phyloP scores from a whole-genome alignment of 192 early-diverging fungal genomes.

The Coemansia sp. region DNA sequence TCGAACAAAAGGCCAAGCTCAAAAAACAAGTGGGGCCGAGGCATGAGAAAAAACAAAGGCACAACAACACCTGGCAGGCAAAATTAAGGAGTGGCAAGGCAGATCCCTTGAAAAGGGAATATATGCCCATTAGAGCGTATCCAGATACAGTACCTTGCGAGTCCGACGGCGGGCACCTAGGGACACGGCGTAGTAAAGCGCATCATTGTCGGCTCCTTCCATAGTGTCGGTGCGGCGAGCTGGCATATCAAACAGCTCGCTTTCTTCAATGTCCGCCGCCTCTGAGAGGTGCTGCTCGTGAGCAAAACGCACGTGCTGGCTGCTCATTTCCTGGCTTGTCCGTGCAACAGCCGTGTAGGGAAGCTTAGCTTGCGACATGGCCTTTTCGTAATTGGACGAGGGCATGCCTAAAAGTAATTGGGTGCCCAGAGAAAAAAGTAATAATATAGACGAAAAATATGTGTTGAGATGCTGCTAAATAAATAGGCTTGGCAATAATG shows the following conservation, averaged over 20 bases:
- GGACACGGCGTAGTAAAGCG: conserved; percentile 45
- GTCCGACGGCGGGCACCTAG: conserved; percentile 36
- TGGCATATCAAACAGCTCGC: conserved; percentile 41
- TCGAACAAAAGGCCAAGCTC: not conserved
- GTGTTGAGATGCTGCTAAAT: not conserved
- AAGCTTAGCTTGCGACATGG: conserved; percentile 27
- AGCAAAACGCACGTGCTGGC: conserved; percentile 32
- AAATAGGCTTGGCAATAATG: not conserved
- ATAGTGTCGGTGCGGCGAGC: conserved; percentile 22
- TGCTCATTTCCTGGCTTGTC: conserved; percentile 18
- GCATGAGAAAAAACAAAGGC: not conserved
- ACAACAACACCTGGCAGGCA: not conserved
- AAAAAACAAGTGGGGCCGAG: conserved; percentile 3
- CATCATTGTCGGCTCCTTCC: conserved; percentile 50
- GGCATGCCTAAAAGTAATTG: conserved; percentile 20
- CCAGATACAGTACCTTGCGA: conserved; percentile 31
- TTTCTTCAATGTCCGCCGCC: conserved; percentile 49
- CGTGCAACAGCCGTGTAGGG: conserved; percentile 46
- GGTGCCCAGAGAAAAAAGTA: not conserved
- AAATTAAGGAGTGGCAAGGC: not conserved
- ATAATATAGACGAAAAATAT: not conserved
- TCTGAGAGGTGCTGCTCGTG: conserved; percentile 24
- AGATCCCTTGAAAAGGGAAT: not conserved
- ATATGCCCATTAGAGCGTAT: not conserved
- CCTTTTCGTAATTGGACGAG: conserved; percentile 23